Evolutionary conservation across 257 asterid genomes (phyloP).

Genomic region (Prunella vulgaris): DNA sequence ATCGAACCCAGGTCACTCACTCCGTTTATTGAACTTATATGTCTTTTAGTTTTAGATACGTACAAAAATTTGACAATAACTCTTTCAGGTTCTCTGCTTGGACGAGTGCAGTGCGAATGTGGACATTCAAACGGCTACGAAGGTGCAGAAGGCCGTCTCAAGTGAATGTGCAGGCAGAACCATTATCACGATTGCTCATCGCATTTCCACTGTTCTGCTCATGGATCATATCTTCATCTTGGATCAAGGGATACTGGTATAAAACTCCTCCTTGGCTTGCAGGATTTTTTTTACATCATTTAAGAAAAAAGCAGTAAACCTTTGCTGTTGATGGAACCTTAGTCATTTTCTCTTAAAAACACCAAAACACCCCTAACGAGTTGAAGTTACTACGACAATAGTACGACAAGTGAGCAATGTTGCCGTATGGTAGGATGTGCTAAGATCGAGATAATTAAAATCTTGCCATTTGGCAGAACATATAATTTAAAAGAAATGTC

Average conservation of each 20-base stretch:
- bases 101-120: constrained; percentile 92
- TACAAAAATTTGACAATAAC: neutral
- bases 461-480: too few species aligned
- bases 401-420: too few species aligned
- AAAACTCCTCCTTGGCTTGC: neutral
- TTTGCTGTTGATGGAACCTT: too few species aligned
- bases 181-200: constrained; percentile 81
- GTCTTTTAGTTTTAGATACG: neutral
- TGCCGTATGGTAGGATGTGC: too few species aligned
- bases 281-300: neutral
- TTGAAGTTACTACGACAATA: too few species aligned
- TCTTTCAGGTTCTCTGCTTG: constrained; percentile 69
- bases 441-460: too few species aligned
- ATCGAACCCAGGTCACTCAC: too few species aligned
- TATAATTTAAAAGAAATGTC: too few species aligned
- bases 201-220: constrained; percentile 71
- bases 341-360: neutral
- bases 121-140: constrained; percentile 79
- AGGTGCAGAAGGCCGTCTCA: constrained; percentile 61
- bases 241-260: constrained; percentile 78
- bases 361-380: neutral
- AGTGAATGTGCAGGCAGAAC: constrained; percentile 57
- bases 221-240: constrained; percentile 72
- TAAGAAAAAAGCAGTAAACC: neutral
- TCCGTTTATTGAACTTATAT: too few species aligned